Conservation (phyloP, 768 basidiomycete genomes). For the Chalciporus piperatus region DNA sequence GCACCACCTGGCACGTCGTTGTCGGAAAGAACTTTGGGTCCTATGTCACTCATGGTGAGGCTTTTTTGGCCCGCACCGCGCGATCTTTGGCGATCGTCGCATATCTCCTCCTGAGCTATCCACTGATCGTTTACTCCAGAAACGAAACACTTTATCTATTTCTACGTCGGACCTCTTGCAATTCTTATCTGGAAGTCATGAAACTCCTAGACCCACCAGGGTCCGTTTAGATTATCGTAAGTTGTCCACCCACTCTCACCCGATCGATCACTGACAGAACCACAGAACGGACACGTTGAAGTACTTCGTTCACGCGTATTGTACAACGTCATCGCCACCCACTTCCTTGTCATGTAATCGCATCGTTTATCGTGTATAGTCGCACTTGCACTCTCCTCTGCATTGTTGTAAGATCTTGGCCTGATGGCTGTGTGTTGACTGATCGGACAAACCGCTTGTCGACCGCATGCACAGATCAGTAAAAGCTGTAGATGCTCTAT, state of each 20-base stretch:
- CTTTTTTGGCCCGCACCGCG: neutral
- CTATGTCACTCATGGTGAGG: conserved; percentile 93
- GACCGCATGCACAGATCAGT: neutral
- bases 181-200: conserved; percentile 95
- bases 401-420: conserved; percentile 4
- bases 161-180: conserved; percentile 90
- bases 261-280: neutral
- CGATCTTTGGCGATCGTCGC: neutral
- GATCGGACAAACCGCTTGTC: too few species aligned
- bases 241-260: neutral
- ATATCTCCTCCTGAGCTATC: neutral
- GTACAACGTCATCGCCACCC: conserved; percentile 23
- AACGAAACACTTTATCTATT: conserved; percentile 99
- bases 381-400: conserved; percentile 2
- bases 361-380: conserved; percentile 18
- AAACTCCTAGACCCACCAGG: conserved; percentile 19
- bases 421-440: neutral
- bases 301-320: conserved; percentile 19
- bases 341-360: conserved; percentile 25
- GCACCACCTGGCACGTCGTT: conserved; percentile 97
- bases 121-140: conserved; percentile 46
- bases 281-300: conserved; percentile 15
- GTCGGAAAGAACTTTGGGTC: conserved; percentile 99
- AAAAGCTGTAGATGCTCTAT: conserved; percentile 7
- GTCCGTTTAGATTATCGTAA: conserved; percentile 25